Percentiles rank a stretch among this genome's conserved stretches.
phyloP scores from a whole-genome alignment of 2,329 filamentous ascomycete genomes.

The Talaromyces sp. region DNA sequence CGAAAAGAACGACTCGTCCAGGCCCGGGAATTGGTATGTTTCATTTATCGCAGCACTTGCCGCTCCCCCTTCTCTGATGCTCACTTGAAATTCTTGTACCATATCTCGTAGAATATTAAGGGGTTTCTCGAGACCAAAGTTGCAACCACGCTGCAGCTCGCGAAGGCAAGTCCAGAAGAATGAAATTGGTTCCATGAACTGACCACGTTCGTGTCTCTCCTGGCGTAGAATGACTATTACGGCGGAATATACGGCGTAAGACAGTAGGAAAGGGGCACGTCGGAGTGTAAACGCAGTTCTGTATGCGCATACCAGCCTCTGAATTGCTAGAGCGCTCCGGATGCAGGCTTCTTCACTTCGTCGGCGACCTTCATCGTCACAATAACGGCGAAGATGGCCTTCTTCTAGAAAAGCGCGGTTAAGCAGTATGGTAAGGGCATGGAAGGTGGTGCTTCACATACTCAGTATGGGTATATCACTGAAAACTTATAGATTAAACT shows the following conservation, averaged over 20 bases:
- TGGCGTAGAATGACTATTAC: constrained; percentile 21
- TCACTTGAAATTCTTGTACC: not conserved
- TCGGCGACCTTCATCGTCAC: constrained; percentile 3
- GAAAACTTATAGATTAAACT: not conserved
- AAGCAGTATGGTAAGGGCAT: not conserved
- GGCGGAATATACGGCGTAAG: constrained; percentile 18
- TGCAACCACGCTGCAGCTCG: constrained; percentile 36
- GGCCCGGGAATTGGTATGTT: not conserved
- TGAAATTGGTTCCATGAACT: constrained; percentile 29
- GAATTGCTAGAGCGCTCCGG: constrained; percentile 14
- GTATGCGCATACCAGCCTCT: constrained; percentile 19
- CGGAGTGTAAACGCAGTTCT: not conserved
- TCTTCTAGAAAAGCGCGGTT: not conserved
- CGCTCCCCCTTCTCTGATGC: not conserved
- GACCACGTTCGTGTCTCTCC: constrained; percentile 15
- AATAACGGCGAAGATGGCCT: constrained; percentile 14
- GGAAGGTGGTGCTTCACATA: not conserved
- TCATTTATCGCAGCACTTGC: not conserved
- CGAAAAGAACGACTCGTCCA: not conserved
- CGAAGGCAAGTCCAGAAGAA: constrained; percentile 40
- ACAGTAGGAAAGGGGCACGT: not conserved
- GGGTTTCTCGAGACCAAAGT: constrained; percentile 16
- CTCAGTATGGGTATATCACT: not conserved
- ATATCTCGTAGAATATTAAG: not conserved
- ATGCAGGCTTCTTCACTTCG: constrained; percentile 16